Percentiles rank a stretch among this genome's conserved stretches.
These are phyloP conservation scores for Calcarisporium arbuscula DNA, from an alignment of 2,329 filamentous ascomycete genomes.

Conservation along the genomic window DNA sequence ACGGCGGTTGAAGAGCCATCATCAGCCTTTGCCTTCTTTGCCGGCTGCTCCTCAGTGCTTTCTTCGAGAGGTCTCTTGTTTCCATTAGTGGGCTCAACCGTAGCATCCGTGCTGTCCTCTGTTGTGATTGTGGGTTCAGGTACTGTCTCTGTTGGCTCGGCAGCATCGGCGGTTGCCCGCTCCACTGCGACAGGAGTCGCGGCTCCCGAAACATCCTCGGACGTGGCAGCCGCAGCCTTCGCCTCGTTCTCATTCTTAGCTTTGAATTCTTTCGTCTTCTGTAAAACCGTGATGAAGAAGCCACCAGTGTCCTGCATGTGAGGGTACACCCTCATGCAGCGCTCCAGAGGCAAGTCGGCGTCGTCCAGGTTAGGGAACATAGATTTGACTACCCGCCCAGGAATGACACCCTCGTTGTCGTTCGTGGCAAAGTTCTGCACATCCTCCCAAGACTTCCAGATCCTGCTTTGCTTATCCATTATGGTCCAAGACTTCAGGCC, in stretches of 20 bases:
- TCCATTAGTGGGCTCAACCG: conserved; percentile 19
- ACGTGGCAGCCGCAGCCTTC: conserved; percentile 22
- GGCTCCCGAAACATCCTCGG: conserved; percentile 8
- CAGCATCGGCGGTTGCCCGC: conserved; percentile 19
- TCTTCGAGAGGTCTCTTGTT: conserved; percentile 30
- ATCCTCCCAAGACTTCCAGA: conserved; percentile 78
- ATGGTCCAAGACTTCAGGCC: conserved; percentile 83
- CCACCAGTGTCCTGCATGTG: conserved; percentile 94
- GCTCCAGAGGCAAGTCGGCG: conserved; percentile 68
- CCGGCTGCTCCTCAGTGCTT: conserved; percentile 30
- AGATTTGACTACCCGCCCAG: conserved; percentile 65
- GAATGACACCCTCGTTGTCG: conserved; percentile 44
- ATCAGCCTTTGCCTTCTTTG: conserved; percentile 45
- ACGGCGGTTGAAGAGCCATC: conserved; percentile 10
- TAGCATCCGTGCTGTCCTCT: conserved; percentile 25
- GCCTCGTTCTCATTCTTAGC: conserved; percentile 62
- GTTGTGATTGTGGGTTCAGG: conserved; percentile 20
- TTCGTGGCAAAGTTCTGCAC: conserved; percentile 64
- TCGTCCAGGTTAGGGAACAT: conserved; percentile 70
- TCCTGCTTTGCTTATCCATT: conserved; percentile 75
- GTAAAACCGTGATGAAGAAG: conserved; percentile 93
- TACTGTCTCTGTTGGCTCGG: conserved; percentile 22
- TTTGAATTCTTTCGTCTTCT: conserved; percentile 84
- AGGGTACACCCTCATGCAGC: conserved; percentile 90
- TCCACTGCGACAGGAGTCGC: conserved; percentile 3